A percentile compares a stretch with the other conserved stretches of the same genome.
Conservation (phyloP, 1,284 basidiomycete genomes). For the Cutaneotrichosporon spelunceum region DNA sequence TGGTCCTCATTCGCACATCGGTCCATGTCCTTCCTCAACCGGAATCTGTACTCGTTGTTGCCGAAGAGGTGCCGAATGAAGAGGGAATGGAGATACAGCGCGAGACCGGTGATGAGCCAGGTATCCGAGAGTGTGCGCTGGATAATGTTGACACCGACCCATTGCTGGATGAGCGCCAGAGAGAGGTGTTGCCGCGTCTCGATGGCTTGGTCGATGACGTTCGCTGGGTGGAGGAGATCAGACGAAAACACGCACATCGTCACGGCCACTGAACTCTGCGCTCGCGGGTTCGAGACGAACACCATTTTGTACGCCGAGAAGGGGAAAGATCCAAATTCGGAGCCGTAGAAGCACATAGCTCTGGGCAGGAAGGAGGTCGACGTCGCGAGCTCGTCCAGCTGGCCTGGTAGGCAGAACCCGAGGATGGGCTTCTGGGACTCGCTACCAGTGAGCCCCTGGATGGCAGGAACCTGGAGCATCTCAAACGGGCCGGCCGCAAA, state of each 20-base stretch:
- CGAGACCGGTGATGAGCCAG: slow-evolving; percentile 92
- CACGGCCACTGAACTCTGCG: slow-evolving; percentile 75
- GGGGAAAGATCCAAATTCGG: slow-evolving; percentile 94
- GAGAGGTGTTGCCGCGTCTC: slow-evolving; percentile 83
- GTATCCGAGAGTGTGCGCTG: slow-evolving; percentile 91
- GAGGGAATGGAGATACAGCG: slow-evolving; percentile 83
- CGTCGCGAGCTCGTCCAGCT: slow-evolving; percentile 62
- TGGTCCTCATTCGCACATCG: slow-evolving; percentile 86
- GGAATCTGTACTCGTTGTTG: slow-evolving; percentile 95
- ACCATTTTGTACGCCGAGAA: slow-evolving; percentile 92
- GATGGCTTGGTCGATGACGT: slow-evolving; percentile 89
- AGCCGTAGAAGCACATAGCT: slow-evolving; percentile 87
- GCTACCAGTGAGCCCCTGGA: slow-evolving; percentile 53
- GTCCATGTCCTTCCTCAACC: slow-evolving; percentile 94
- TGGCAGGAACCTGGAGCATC: slow-evolving; percentile 63
- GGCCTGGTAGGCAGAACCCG: slow-evolving; percentile 86
- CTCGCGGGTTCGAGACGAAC: slow-evolving; percentile 86
- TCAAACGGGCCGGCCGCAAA: slow-evolving; percentile 96
- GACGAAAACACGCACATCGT: slow-evolving; percentile 76
- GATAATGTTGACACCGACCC: slow-evolving; percentile 95
- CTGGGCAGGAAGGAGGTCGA: slow-evolving; percentile 74
- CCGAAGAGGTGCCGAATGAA: slow-evolving; percentile 87
- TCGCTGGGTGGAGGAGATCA: slow-evolving; percentile 81
- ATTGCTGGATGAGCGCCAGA: slow-evolving; percentile 89
- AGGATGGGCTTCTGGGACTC: slow-evolving; percentile 74